A percentile compares a stretch with the other conserved stretches of the same genome.
These are phyloP conservation scores for Microbotryum violaceum DNA, from an alignment of 1,284 basidiomycete species.

Conservation along the genomic window DNA sequence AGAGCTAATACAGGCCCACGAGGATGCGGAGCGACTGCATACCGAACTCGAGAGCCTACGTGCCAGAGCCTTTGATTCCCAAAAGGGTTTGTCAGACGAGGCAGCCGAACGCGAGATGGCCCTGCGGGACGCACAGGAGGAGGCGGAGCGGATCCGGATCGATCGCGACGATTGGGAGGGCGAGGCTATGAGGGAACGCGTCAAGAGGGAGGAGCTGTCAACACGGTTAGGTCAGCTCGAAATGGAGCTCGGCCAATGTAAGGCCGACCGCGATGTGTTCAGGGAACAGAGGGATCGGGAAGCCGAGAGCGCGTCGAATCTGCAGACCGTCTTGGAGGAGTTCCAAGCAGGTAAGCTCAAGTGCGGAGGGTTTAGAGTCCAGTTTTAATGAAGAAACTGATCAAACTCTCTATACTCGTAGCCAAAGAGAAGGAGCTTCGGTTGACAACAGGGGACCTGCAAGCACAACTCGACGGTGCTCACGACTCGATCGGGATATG, in stretches of 20 bases:
- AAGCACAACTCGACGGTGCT: slow-evolving; percentile 60
- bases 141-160: slow-evolving; percentile 72
- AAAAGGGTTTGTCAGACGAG: slow-evolving; percentile 51
- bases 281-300: slow-evolving; percentile 59
- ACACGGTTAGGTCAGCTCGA: slow-evolving; percentile 53
- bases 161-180: slow-evolving; percentile 85
- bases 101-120: slow-evolving; percentile 66
- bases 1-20: slow-evolving; percentile 65
- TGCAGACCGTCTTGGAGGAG: slow-evolving; percentile 88
- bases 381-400: background rate
- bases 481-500: slow-evolving; percentile 72
- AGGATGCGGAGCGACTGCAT: slow-evolving; percentile 61
- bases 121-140: slow-evolving; percentile 66
- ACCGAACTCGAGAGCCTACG: slow-evolving; percentile 56
- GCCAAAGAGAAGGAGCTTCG: slow-evolving; percentile 51
- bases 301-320: slow-evolving; percentile 65
- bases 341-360: slow-evolving; percentile 68
- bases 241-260: slow-evolving; percentile 50
- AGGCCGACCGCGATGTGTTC: slow-evolving; percentile 54
- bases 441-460: slow-evolving; percentile 72
- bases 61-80: slow-evolving; percentile 40
- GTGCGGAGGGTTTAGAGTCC: background rate
- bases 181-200: slow-evolving; percentile 63
- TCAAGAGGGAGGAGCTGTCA: slow-evolving; percentile 60
- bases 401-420: slow-evolving; percentile 19